Evolutionary conservation across 352 stramenopile genomes (phyloP), one percentile per base, ranked within the genome.

Genomic region (Phytophthora palmivora): DNA sequence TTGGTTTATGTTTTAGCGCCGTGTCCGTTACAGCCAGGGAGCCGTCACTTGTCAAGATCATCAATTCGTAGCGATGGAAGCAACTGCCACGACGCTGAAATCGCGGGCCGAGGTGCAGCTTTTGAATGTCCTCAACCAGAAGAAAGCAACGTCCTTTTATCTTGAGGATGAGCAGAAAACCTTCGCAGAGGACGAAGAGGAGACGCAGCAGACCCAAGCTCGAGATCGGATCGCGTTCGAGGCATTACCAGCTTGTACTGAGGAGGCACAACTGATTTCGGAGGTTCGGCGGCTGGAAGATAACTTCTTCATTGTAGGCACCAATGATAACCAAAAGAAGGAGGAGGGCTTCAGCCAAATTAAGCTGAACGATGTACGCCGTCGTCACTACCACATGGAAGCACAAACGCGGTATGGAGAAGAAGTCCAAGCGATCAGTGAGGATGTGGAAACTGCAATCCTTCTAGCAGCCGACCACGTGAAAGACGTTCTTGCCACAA

Each of bases 361-460:
- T 32, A 58, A 83, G 41, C 50, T 71, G 12, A 92, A 90, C 44
- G 74, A 73, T 28, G 51, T 86, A 33, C 64, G 65, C 16, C 81
- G 85, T 28, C 81, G 82, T 12, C 72, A 90, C 21, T 54, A 51
- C 12, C 85, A 92, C 72, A 87, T 86, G 72, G 51, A 69, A n/a
- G 76, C 69, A 8, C 74, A 79, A 21, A 63, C 65, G 34, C 24
- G 54, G 34, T 94, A 90, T 45, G 72, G 54, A 4, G 63, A 77
- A 18, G 68, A 76, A 3, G 79, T 90, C 3, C 84, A 86, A 46
- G 55, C 49, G 2, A 85, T 92, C 45, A 90, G 79, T 32, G 82
- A 92, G 22, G 71, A 78, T 16, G 73, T 92, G 19, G 82, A 92
- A 52, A 52, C 58, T 18, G 58, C 67, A 24, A 79, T 92, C 41